phyloP scores from a whole-genome alignment of 352 stramenopile genomes.

The Peronospora farinosa region DNA sequence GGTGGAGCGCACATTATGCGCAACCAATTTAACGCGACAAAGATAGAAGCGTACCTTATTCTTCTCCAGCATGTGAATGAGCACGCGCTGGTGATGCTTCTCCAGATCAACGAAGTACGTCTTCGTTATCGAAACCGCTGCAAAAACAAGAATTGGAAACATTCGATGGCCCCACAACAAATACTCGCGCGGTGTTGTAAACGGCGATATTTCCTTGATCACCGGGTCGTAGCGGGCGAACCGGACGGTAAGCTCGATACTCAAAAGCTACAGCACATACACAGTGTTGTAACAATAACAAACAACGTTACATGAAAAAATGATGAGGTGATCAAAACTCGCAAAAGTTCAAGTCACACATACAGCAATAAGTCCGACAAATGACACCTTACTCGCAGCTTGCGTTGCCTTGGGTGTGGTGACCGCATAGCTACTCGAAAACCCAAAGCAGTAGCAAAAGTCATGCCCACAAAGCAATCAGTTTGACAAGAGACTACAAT shows the following conservation, averaged over 20 bases:
- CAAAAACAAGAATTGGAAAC: conserved; percentile 45
- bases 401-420: conserved; percentile 38
- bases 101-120: conserved; percentile 59
- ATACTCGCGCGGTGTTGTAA: conserved; percentile 53
- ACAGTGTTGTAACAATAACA: conserved; percentile 1
- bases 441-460: conserved; percentile 5
- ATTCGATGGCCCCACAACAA: conserved; percentile 50
- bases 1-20: not conserved
- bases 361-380: conserved; percentile 40
- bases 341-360: conserved; percentile 2
- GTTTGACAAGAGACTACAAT: conserved; percentile 1
- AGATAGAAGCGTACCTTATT: conserved; percentile 34
- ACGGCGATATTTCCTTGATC: conserved; percentile 36
- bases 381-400: conserved; percentile 44
- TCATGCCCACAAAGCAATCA: conserved; percentile 9
- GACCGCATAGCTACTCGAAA: conserved; percentile 37
- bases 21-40: not conserved
- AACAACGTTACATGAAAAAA: not conserved
- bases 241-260: conserved; percentile 47
- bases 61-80: conserved; percentile 47
- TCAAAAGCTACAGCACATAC: conserved; percentile 30
- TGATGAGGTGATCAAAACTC: not conserved
- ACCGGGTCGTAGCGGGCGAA: conserved; percentile 52
- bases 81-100: conserved; percentile 39
- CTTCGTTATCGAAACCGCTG: conserved; percentile 38